Evolutionary conservation across 768 basidiomycete species (phyloP).

Genomic region (Leccinum disarticulatum): DNA sequence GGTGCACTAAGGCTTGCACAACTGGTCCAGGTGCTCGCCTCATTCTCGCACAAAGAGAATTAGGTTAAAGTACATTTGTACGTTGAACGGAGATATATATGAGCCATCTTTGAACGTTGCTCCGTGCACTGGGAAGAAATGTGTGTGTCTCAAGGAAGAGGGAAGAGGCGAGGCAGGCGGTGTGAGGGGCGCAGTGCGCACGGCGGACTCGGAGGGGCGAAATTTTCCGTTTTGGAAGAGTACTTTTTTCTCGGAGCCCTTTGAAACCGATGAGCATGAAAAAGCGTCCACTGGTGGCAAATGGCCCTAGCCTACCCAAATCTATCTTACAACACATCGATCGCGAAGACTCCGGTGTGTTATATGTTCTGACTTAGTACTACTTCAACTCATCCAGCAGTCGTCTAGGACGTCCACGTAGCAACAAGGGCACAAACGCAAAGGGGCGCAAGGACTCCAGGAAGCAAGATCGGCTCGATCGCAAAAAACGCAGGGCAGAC

Average conservation of each 20-base stretch:
- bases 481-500: constrained; percentile 63
- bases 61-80: no score
- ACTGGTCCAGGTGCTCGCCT: no score
- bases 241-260: no score
- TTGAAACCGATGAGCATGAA: constrained; percentile 12
- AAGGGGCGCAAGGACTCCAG: constrained; percentile 59
- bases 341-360: constrained; percentile 13
- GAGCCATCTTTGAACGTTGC: no score
- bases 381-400: neutral
- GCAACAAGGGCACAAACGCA: constrained; percentile 4
- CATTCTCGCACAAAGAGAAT: no score
- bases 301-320: constrained; percentile 28
- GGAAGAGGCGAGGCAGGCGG: no score
- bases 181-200: no score
- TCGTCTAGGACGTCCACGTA: constrained; percentile 7
- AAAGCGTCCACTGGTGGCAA: constrained; percentile 1
- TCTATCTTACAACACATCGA: constrained; percentile 29
- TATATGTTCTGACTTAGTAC: neutral
- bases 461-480: constrained; percentile 56
- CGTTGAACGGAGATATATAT: no score
- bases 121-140: no score
- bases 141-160: no score
- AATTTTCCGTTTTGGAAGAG: neutral
- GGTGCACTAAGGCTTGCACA: no score
- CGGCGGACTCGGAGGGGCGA: no score